phyloP scores from a whole-genome alignment of 2,329 filamentous ascomycete genomes.

The Paraphaeosphaeria sporulosa region DNA sequence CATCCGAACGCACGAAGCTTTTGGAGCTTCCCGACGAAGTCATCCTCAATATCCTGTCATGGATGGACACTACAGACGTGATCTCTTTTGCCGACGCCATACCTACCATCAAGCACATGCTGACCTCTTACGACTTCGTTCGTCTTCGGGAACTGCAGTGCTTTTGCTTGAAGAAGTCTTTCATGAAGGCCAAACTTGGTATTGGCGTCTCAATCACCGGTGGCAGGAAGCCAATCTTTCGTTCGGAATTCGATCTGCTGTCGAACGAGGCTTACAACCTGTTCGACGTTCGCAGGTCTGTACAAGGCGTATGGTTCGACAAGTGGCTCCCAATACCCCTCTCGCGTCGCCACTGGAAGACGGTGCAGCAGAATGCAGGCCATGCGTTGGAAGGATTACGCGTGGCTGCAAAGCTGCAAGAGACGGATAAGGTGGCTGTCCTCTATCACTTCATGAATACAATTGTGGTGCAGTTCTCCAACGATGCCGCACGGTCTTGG shows the following conservation, averaged over 20 bases:
- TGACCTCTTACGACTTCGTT: conserved; percentile 47
- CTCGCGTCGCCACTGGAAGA: conserved; percentile 55
- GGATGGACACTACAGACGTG: conserved; percentile 44
- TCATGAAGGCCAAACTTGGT: conserved; percentile 51
- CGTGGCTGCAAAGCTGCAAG: conserved; percentile 27
- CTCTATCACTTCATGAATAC: conserved; percentile 61
- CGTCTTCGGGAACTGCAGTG: conserved; percentile 57
- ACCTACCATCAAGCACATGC: conserved; percentile 44
- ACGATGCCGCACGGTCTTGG: conserved; percentile 31
- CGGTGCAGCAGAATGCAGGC: conserved; percentile 39
- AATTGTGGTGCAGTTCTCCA: conserved; percentile 59
- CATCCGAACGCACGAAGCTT: conserved; percentile 23
- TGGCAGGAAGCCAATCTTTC: conserved; percentile 37
- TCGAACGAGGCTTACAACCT: conserved; percentile 52
- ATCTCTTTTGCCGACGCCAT: conserved; percentile 49
- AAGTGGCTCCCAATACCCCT: conserved; percentile 59
- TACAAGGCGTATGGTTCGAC: conserved; percentile 53
- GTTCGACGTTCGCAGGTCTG: conserved; percentile 49
- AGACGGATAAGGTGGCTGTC: conserved; percentile 42
- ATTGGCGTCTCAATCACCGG: conserved; percentile 50
- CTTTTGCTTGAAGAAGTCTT: conserved; percentile 56
- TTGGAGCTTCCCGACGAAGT: conserved; percentile 53
- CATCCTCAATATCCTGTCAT: conserved; percentile 39
- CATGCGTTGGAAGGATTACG: conserved; percentile 38
- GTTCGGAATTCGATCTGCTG: conserved; percentile 60